Base-by-base conservation (phyloP, 2,329 filamentous ascomycete species). In the Aspergillaceae sp. region DNA sequence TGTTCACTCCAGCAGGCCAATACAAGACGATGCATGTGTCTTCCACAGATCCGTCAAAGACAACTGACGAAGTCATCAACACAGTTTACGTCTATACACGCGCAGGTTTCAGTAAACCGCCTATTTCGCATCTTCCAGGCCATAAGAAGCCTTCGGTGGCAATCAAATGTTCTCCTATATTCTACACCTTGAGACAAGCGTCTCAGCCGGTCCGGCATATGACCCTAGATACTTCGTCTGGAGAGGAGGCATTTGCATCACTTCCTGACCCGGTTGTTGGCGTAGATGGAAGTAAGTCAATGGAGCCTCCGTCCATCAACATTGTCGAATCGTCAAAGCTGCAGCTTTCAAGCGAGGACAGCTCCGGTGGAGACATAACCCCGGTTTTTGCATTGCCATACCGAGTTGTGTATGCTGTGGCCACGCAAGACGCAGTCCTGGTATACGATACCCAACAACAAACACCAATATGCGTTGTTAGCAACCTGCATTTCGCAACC, bases 81-180 rank as follows among this genome's bases (percentile, higher is more conserved):
- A 98, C 92, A 0, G 94, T 98, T 26, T 98, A 98, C 68, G 92
- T 98, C 45, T 98, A 98, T 67, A 96, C 91, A 0, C 78, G 92
- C 57, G 92, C 90, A 29, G 92, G 92, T 27, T 88, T 98, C 61
- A 97, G 96, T 70, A 96, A 94, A 64, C 89, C 92, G 1, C 92
- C 92, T 2, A 86, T 97, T 47, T 89, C 91, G 5, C 92, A 97
- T 67, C 76, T 98, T 5, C 92, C 92, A 0, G 92, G 92, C 1
- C 91, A 97, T 68, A 98, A 96, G 74, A 98, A 98, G 67, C 92
- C 92, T 0, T 97, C 92, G 0, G 87, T 98, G 7, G 92, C 90
- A 1, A 87, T 98, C 49, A 87, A 87, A 61, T 98, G 92, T 64
- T 98, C 91, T 9, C 92, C 92, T 0, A 70, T 94, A 27, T 83